Evolutionary conservation across 2,329 filamentous ascomycete genomes (phyloP).

Genomic region (Aspergillus caelatus): DNA sequence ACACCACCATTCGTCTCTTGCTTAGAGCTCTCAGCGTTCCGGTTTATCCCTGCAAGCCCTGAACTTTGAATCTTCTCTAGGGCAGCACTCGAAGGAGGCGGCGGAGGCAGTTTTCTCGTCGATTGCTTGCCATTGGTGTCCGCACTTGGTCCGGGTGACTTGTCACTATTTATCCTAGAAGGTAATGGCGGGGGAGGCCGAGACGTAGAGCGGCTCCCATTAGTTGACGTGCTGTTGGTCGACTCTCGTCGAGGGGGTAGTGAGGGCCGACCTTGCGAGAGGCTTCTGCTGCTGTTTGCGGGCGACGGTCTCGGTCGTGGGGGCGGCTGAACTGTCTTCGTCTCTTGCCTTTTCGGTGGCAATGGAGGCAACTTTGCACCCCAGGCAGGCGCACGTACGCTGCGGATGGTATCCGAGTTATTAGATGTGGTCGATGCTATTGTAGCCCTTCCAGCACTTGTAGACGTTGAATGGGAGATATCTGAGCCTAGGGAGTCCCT

Average conservation of each 20-base stretch:
- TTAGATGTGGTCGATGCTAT: slow-evolving; percentile 36
- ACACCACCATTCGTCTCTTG: slow-evolving; percentile 18
- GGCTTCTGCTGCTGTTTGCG: slow-evolving; percentile 14
- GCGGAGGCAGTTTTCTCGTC: slow-evolving; percentile 38
- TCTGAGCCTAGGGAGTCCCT: slow-evolving; percentile 57
- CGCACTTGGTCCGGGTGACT: slow-evolving; percentile 17
- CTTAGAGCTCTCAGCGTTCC: slow-evolving; percentile 22
- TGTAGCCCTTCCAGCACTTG: slow-evolving; percentile 43
- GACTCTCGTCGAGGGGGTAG: slow-evolving; percentile 27
- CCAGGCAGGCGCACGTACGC: slow-evolving; percentile 58
- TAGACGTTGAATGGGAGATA: slow-evolving; percentile 52
- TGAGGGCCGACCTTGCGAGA: slow-evolving; percentile 22
- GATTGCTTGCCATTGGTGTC: slow-evolving; percentile 23
- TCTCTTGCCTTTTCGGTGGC: slow-evolving; percentile 51
- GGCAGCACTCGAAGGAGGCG: slow-evolving; percentile 35
- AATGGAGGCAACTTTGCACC: slow-evolving; percentile 58
- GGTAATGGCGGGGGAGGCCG: slow-evolving; percentile 30
- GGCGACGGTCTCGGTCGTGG: slow-evolving; percentile 27
- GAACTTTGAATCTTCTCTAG: slow-evolving; percentile 44
- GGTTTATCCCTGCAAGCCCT: slow-evolving; percentile 53
- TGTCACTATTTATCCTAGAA: slow-evolving; percentile 21
- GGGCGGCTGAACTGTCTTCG: slow-evolving; percentile 22
- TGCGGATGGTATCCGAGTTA: slow-evolving; percentile 35
- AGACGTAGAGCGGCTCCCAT: slow-evolving; percentile 10
- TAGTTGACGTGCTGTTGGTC: slow-evolving; percentile 18